Conservation (phyloP, 306 rosid species). For the Acacia acuminata region DNA sequence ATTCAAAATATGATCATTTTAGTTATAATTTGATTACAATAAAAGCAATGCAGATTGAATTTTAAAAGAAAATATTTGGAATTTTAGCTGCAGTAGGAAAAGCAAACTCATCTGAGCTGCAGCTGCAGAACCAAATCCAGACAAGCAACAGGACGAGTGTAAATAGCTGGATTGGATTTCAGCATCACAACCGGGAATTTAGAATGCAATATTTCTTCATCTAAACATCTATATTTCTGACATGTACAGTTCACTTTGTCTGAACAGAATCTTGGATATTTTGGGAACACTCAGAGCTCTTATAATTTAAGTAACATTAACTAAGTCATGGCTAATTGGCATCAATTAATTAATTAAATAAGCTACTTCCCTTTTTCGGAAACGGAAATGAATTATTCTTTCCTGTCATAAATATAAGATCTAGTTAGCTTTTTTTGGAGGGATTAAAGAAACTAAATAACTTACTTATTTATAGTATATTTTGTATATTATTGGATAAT, state of each 20-base stretch:
- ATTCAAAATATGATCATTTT: not conserved
- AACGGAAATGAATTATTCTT: not conserved
- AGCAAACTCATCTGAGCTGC: constrained; percentile 10
- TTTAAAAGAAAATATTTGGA: not conserved
- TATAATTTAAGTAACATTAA: not conserved
- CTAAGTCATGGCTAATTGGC: not conserved
- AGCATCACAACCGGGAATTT: not conserved
- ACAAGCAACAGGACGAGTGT: not conserved
- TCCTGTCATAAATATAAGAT: no score
- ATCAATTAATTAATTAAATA: not conserved
- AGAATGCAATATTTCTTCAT: not conserved
- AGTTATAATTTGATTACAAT: not conserved
- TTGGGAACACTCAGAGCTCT: not conserved
- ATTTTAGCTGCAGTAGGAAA: not conserved
- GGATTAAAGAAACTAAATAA: no score
- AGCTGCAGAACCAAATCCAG: not conserved
- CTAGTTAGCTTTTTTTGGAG: no score
- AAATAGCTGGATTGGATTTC: not conserved
- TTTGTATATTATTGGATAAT: no score
- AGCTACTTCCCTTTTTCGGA: not conserved
- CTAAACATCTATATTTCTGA: not conserved
- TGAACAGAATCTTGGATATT: not conserved
- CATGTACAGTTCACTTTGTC: not conserved
- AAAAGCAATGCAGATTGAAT: not conserved
- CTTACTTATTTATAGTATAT: no score